Evolutionary conservation across 192 early-diverging fungal genomes (phyloP).

Genomic region (Neocallimastix lanati): DNA sequence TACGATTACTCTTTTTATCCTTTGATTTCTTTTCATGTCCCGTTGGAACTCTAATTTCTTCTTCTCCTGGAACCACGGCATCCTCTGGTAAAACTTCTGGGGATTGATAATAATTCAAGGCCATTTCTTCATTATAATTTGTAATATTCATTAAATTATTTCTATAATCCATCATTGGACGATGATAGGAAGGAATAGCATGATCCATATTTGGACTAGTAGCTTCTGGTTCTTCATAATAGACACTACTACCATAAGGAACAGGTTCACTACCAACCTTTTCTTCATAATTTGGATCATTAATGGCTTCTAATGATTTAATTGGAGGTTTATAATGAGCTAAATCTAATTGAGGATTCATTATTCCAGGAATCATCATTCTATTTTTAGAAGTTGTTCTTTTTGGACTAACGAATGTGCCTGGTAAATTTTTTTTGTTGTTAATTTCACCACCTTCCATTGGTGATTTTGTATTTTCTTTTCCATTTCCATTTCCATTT

Average conservation of each 20-base stretch:
- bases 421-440: not conserved
- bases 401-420: not conserved
- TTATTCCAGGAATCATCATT: not conserved
- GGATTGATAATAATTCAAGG: too few relatives aligned
- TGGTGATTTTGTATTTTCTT: too few relatives aligned
- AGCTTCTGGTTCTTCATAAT: not conserved
- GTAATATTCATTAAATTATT: not conserved
- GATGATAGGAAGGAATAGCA: not conserved
- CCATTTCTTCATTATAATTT: too few relatives aligned
- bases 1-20: not conserved
- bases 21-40: not conserved
- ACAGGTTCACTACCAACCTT: not conserved
- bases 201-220: not conserved
- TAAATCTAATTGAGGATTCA: not conserved
- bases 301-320: not conserved
- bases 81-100: too few relatives aligned
- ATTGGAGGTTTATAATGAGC: not conserved
- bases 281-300: not conserved
- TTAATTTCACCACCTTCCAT: not conserved
- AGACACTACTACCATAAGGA: not conserved
- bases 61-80: too few relatives aligned
- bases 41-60: too few relatives aligned
- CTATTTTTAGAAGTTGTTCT: not conserved
- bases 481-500: too few relatives aligned
- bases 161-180: not conserved